These are phyloP conservation scores for Pseudomassariella vexata DNA, from an alignment of 2,329 filamentous ascomycete species.

Conservation along the genomic window DNA sequence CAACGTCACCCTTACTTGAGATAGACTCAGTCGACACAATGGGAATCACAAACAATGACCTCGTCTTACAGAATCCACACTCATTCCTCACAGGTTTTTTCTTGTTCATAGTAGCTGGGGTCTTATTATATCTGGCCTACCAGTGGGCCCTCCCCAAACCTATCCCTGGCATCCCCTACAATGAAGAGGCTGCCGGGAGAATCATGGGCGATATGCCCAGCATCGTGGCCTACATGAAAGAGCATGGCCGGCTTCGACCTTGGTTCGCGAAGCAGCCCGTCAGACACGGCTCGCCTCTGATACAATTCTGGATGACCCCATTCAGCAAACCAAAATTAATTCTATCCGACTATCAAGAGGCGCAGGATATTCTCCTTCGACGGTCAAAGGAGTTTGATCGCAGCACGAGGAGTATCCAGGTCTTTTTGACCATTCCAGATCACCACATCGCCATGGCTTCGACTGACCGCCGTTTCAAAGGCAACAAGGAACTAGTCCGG, in stretches of 20 bases:
- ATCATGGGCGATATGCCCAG: conserved; percentile 19
- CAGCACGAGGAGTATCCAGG: conserved; percentile 12
- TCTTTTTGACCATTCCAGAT: conserved; percentile 16
- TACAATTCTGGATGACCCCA: conserved; percentile 28
- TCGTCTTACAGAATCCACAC: no score
- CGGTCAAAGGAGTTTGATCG: conserved; percentile 27
- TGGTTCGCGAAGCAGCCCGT: conserved; percentile 11
- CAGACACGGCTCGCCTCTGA: conserved; percentile 18
- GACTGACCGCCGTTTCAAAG: conserved; percentile 23
- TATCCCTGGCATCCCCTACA: conserved; percentile 23
- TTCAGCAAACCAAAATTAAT: conserved; percentile 24
- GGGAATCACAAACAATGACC: no score
- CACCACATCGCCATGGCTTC: conserved; percentile 29
- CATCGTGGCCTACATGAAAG: conserved; percentile 8
- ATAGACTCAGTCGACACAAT: no score
- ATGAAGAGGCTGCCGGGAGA: conserved; percentile 11
- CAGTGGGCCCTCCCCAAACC: conserved; percentile 18
- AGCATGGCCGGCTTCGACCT: conserved; percentile 7
- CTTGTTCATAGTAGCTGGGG: no score
- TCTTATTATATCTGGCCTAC: conserved; percentile 9
- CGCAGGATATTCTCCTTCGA: conserved; percentile 25
- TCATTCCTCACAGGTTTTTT: no score
- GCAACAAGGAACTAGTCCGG: conserved; percentile 25
- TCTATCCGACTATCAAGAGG: conserved; percentile 25
- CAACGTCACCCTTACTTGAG: no score